These are phyloP conservation scores for Salix exigua DNA, from an alignment of 345 rosid genomes.

Conservation along the genomic window DNA sequence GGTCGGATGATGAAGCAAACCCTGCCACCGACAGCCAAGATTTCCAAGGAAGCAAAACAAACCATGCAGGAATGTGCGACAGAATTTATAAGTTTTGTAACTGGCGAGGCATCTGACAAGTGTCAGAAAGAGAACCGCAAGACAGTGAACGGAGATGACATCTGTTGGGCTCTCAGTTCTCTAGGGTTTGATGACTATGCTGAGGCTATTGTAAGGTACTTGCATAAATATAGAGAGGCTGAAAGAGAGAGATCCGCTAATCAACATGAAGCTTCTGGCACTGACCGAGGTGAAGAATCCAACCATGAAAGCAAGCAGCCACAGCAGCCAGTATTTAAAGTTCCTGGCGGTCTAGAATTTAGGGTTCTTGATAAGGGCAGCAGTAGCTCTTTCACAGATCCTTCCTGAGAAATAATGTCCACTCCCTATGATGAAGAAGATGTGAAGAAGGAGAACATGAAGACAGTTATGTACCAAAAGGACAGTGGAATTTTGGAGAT, in stretches of 20 bases:
- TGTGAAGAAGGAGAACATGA: background rate
- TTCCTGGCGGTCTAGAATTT: slow-evolving; percentile 23
- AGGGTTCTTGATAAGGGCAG: slow-evolving; percentile 52
- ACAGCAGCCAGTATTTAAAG: slow-evolving; percentile 7
- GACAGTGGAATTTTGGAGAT: background rate
- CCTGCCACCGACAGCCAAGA: slow-evolving; percentile 24
- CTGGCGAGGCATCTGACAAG: slow-evolving; percentile 30
- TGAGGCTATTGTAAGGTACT: slow-evolving; percentile 19
- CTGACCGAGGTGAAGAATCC: slow-evolving; percentile 27
- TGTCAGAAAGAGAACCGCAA: slow-evolving; percentile 38
- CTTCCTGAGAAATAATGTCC: background rate
- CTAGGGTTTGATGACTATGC: slow-evolving; percentile 26
- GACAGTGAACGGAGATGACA: slow-evolving; percentile 36
- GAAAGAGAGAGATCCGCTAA: slow-evolving; percentile 24
- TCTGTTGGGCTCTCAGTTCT: slow-evolving; percentile 29
- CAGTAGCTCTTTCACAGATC: slow-evolving; percentile 27
- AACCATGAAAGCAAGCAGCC: slow-evolving; percentile 8
- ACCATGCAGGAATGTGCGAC: slow-evolving; percentile 32
- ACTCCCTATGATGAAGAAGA: too few relatives aligned
- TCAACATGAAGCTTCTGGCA: slow-evolving; percentile 26
- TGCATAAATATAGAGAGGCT: slow-evolving; percentile 24
- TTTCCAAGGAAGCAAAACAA: slow-evolving; percentile 30
- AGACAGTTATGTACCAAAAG: slow-evolving; percentile 8
- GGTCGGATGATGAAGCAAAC: slow-evolving; percentile 28
- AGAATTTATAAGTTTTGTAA: slow-evolving; percentile 32